A percentile compares a stretch with the other conserved stretches of the same genome.
These are phyloP conservation scores for Leccinum ochraceum DNA, from an alignment of 768 basidiomycete genomes.

Conservation along the genomic window DNA sequence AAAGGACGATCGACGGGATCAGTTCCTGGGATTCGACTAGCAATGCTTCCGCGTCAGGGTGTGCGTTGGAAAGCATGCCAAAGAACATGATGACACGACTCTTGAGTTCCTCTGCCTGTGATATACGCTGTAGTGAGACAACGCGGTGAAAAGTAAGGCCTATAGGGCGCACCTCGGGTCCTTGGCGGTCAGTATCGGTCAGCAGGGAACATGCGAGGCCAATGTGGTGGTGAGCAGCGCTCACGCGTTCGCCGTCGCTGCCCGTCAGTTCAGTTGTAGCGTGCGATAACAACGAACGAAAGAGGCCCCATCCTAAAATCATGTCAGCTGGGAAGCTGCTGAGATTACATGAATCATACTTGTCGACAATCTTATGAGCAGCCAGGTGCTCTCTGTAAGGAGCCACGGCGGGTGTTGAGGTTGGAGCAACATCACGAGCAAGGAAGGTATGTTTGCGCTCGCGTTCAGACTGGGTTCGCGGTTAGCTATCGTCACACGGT, in stretches of 20 bases:
- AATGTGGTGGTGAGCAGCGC: slow-evolving; percentile 41
- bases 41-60: slow-evolving; percentile 39
- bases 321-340: slow-evolving; percentile 9
- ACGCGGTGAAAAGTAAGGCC: neutral
- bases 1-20: slow-evolving; percentile 65
- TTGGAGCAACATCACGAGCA: slow-evolving; percentile 51
- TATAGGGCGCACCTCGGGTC: slow-evolving; percentile 40
- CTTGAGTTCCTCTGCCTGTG: slow-evolving; percentile 39
- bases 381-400: slow-evolving; percentile 46
- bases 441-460: slow-evolving; percentile 40
- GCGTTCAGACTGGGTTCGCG: slow-evolving; percentile 35
- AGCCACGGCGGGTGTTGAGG: slow-evolving; percentile 53
- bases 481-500: neutral
- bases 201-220: slow-evolving; percentile 51
- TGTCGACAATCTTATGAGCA: slow-evolving; percentile 56
- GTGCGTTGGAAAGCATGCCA: slow-evolving; percentile 36
- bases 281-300: slow-evolving; percentile 43
- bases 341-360: slow-evolving; percentile 26
- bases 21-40: slow-evolving; percentile 52
- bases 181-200: slow-evolving; percentile 41
- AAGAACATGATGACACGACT: slow-evolving; percentile 42
- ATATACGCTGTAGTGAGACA: slow-evolving; percentile 6
- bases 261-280: slow-evolving; percentile 27
- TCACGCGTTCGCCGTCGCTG: slow-evolving; percentile 23
- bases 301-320: slow-evolving; percentile 44